These are phyloP conservation scores for Beauveria rudraprayagi DNA, from an alignment of 2,329 filamentous ascomycete species.

Conservation along the genomic window DNA sequence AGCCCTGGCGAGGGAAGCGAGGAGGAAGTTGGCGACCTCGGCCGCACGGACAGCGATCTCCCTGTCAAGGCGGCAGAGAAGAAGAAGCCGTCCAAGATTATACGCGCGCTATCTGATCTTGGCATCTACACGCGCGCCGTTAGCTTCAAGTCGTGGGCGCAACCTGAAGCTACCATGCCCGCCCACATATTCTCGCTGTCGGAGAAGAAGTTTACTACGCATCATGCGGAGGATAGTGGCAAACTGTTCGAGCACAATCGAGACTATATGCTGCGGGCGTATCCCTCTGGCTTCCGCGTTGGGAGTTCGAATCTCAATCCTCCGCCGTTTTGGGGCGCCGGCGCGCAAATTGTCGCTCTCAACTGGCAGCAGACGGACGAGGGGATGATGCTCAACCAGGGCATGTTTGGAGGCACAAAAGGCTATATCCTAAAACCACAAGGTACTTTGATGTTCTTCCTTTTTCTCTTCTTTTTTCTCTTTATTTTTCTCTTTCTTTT, in stretches of 20 bases:
- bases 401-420: constrained; percentile 76
- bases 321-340: constrained; percentile 75
- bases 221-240: constrained; percentile 40
- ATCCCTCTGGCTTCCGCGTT: constrained; percentile 75
- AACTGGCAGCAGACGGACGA: constrained; percentile 92
- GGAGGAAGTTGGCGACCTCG: constrained; percentile 14
- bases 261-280: constrained; percentile 76
- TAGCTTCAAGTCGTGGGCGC: constrained; percentile 69
- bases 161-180: constrained; percentile 60
- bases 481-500: not conserved
- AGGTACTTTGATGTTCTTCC: constrained; percentile 32
- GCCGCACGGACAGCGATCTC: constrained; percentile 28
- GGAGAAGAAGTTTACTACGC: constrained; percentile 55
- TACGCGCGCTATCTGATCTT: constrained; percentile 63
- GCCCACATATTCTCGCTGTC: constrained; percentile 62
- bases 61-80: constrained; percentile 18
- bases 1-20: constrained; percentile 17
- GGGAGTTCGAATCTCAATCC: constrained; percentile 83
- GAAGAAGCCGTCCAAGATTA: constrained; percentile 53
- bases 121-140: constrained; percentile 80
- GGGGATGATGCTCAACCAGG: constrained; percentile 93
- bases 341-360: constrained; percentile 82
- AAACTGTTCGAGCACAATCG: constrained; percentile 74
- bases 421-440: constrained; percentile 82
- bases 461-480: not conserved